Conservation (phyloP, 2,329 filamentous ascomycete species). For the Colletotrichum paranaense region DNA sequence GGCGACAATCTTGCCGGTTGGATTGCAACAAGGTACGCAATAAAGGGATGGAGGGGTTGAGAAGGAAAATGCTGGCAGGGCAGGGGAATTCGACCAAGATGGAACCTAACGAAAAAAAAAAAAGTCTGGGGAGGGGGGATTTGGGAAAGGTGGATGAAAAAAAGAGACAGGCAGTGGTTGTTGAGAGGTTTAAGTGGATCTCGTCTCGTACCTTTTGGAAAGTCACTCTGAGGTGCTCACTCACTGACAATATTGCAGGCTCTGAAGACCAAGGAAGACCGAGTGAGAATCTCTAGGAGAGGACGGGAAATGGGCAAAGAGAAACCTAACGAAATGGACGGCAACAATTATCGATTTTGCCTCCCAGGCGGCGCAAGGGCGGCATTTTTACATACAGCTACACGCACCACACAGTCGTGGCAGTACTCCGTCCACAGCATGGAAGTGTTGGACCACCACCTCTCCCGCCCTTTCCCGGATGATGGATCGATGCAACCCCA, state of each 20-base stretch:
- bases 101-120: slow-evolving; percentile 9
- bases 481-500: slow-evolving; percentile 19
- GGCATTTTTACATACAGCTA: slow-evolving; percentile 7
- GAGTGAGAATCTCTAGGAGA: not conserved
- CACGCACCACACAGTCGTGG: no score
- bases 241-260: slow-evolving; percentile 1
- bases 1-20: not conserved
- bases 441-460: slow-evolving; percentile 20
- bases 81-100: not conserved
- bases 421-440: not conserved
- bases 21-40: not conserved
- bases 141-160: not conserved
- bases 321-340: not conserved
- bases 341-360: not conserved
- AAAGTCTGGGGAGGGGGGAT: slow-evolving; percentile 17
- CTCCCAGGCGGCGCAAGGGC: not conserved
- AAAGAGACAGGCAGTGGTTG: slow-evolving; percentile 33
- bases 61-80: slow-evolving; percentile 4
- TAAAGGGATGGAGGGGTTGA: slow-evolving; percentile 21
- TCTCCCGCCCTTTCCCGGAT: not conserved
- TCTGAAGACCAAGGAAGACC: not conserved
- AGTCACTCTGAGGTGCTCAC: slow-evolving; percentile 16
- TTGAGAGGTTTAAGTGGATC: slow-evolving; percentile 39
- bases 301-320: not conserved
- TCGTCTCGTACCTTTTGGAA: slow-evolving; percentile 11